Evolutionary conservation across 129 eudicot species (phyloP), one percentile per base, ranked within the genome.

Genomic region (Saposhnikovia divaricata): DNA sequence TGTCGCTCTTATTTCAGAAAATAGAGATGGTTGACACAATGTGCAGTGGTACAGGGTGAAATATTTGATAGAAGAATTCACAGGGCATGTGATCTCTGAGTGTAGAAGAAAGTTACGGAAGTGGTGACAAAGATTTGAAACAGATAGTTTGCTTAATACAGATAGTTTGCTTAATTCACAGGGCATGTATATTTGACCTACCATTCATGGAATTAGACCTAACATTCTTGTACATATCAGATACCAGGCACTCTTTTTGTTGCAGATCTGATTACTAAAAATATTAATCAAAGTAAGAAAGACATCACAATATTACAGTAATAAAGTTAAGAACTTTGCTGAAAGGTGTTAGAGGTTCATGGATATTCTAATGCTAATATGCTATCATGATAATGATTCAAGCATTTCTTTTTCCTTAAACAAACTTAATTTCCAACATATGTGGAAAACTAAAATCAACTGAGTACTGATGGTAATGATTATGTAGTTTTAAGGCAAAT

Each of bases 161-260:
- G n/a, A n/a, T n/a, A n/a, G n/a, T n/a, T n/a, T n/a, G n/a, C n/a
- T n/a, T n/a, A n/a, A n/a, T n/a, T n/a, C n/a, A n/a, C n/a, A n/a
- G n/a, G n/a, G n/a, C n/a, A n/a, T n/a, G n/a, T n/a, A n/a, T n/a
- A n/a, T n/a, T n/a, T n/a, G n/a, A n/a, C n/a, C n/a, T n/a, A n/a
- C 59, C 73, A 40, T 59, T 59, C 53, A 78, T 78, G 73, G 73
- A 21, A 42, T 38, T 78, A 78, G 25, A 57, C 73, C 71, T 40
- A 78, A 78, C 80, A 51, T 77, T 57, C 79, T 77, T 53, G 80
- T 53, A 53, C 42, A 77, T 15, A 76, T n/a, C 31, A 76, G 44
- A n/a, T 72, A 43, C 11, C 11, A 47, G 55, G 57, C 57, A 78
- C 55, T 31, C 73, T 78, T 77, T 61, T 23, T 28, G 37, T 74